phyloP scores from a whole-genome alignment of 768 basidiomycete species.

The Chalciporus piperatus region DNA sequence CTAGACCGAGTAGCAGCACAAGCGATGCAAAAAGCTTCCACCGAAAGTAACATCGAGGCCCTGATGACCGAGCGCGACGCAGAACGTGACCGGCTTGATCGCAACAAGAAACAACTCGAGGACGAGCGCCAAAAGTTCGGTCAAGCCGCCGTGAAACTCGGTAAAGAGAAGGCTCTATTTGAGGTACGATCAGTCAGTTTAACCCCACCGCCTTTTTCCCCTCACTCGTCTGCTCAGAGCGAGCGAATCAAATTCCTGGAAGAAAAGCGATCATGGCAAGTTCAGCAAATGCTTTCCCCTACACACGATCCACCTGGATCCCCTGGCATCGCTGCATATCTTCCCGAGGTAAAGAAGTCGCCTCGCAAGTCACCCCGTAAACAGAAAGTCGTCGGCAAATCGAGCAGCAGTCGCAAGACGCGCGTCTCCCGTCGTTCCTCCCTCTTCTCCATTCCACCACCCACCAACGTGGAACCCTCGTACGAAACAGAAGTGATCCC shows the following conservation, averaged over 20 bases:
- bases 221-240: constrained; percentile 39
- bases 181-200: constrained; percentile 47
- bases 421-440: constrained; percentile 47
- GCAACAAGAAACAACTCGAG: constrained; percentile 55
- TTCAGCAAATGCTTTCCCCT: constrained; percentile 55
- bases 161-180: constrained; percentile 59
- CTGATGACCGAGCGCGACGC: constrained; percentile 53
- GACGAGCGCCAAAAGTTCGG: constrained; percentile 63
- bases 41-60: constrained; percentile 48
- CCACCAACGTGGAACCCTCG: constrained; percentile 38
- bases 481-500: constrained; percentile 54
- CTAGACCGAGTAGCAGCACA: constrained; percentile 54
- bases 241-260: constrained; percentile 60
- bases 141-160: constrained; percentile 59
- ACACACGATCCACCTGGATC: constrained; percentile 13
- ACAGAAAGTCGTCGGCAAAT: constrained; percentile 46
- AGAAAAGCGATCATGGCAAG: constrained; percentile 74
- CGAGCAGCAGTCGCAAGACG: constrained; percentile 42
- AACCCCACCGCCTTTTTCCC: background rate
- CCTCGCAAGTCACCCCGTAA: constrained; percentile 46
- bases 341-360: constrained; percentile 37
- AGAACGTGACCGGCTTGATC: constrained; percentile 52
- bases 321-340: constrained; percentile 22
- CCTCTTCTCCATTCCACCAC: constrained; percentile 34
- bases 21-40: constrained; percentile 31